These are phyloP conservation scores for Sclerotiophoma versabilis DNA, from an alignment of 2,329 filamentous ascomycete genomes.

Conservation along the genomic window DNA sequence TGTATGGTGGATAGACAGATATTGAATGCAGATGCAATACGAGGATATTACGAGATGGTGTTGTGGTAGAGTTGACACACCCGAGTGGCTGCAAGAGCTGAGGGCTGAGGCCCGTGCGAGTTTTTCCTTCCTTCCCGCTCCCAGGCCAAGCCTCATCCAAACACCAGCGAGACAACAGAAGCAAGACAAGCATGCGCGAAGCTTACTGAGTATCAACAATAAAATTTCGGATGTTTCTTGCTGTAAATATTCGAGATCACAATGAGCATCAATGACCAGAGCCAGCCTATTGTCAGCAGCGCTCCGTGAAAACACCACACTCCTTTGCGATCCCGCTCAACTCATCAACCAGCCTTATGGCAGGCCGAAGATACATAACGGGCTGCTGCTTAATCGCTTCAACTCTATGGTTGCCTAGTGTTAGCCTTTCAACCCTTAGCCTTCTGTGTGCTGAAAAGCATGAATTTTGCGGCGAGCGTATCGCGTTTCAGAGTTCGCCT, in stretches of 20 bases:
- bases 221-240: not conserved
- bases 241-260: not conserved
- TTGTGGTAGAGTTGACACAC: not conserved
- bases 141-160: slow-evolving; percentile 8
- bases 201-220: not conserved
- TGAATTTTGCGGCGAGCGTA: not conserved
- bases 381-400: not conserved
- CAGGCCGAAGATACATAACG: not conserved
- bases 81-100: not conserved
- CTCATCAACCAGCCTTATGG: not conserved
- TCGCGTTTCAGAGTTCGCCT: slow-evolving; percentile 12
- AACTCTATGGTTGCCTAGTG: not conserved
- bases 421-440: not conserved
- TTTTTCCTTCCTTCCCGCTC: not conserved
- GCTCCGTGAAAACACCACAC: not conserved
- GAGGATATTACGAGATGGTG: not conserved
- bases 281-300: not conserved
- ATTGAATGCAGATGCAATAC: not conserved
- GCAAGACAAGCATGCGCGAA: slow-evolving; percentile 19
- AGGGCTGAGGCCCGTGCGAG: not conserved
- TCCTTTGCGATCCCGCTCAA: not conserved
- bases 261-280: not conserved
- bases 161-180: slow-evolving; percentile 17
- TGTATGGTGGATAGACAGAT: not conserved
- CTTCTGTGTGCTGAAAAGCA: not conserved